A percentile compares a stretch with the other conserved stretches of the same genome.
Conservation (phyloP, 345 rosid genomes). For the Arabis hirsuta region DNA sequence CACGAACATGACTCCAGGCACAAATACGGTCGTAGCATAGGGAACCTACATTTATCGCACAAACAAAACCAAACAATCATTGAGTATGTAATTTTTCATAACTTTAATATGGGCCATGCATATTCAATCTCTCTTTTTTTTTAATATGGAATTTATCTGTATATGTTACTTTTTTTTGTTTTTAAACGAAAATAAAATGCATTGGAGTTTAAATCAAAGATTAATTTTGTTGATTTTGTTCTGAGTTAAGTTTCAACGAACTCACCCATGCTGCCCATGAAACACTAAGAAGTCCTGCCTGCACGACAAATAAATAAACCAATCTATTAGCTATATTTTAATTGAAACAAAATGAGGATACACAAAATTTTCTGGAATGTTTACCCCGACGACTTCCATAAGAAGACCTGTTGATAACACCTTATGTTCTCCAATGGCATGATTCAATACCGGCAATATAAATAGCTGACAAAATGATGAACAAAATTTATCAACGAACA, state of each 20-base stretch:
- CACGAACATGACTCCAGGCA: conserved; percentile 46
- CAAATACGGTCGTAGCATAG: conserved; percentile 52
- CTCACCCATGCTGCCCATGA: conserved; percentile 84
- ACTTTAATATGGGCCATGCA: too few species aligned
- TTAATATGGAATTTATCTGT: too few species aligned
- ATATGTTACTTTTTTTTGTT: too few species aligned
- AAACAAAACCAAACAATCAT: background rate
- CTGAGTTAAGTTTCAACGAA: background rate
- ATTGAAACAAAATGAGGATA: background rate
- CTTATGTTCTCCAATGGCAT: conserved; percentile 61
- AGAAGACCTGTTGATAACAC: conserved; percentile 73
- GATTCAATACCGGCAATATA: conserved; percentile 61
- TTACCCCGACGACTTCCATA: conserved; percentile 47
- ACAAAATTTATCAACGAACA: background rate
- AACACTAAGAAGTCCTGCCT: conserved; percentile 63
- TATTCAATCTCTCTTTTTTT: too few species aligned
- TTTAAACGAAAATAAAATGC: too few species aligned
- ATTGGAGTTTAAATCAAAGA: background rate
- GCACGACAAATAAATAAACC: conserved; percentile 41
- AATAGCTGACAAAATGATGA: conserved; percentile 54
- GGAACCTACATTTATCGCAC: conserved; percentile 62
- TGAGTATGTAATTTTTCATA: too few species aligned
- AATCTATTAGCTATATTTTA: background rate
- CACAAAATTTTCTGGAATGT: background rate
- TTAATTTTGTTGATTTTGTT: background rate